Base-by-base conservation (phyloP, 1,284 basidiomycete species). In the Irpex sp. region DNA sequence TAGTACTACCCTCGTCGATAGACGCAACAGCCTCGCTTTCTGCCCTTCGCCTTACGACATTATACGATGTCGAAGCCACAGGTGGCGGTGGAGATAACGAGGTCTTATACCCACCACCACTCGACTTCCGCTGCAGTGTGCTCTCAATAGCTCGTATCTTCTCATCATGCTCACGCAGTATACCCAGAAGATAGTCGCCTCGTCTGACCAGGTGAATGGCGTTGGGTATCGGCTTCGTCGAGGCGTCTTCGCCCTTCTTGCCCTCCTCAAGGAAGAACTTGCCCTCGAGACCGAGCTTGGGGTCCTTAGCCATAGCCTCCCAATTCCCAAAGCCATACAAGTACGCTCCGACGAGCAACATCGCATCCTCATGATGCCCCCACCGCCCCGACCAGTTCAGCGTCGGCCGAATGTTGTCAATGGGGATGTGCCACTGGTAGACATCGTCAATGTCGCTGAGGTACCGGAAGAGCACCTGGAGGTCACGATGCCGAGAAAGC, bases 181-280 rank as follows among this genome's bases (percentile, higher is more conserved):
- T 83, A 65, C 94, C 86, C 67, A 95, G 82, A 65, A 99, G 84
- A 78, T 97, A 99, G 77, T 99, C 97, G 38, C 96, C 96, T 61
- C 97, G 87, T 57, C 97, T 92, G 51, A 98, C 97, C 51, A 99
- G 90, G 76, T 99, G 97, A 65, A 99, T 97, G 19, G 96, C 94
- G 69, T 95, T 96, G 15, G 96, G 96, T 69, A 97, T 96, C 6
- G 91, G 92, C 70, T 91, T 86, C 68, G 84, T 89, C 19, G 90
- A 83, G 48, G 89, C 78, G 71, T 93, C 87, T 80, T 94, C 87
- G 59, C 88, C 88, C 77, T 97, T 97, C 77, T 97, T 97, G 71
- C 90, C 93, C 74, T 98, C 96, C 73, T 98, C 97, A 54, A 99
- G 83, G 86, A 98, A 99, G 79, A 99, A 97, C 75, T 97, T 97